Conservation (phyloP, 176 grass and related monocot species). For the barley (Hordeum vulgare) region DNA sequence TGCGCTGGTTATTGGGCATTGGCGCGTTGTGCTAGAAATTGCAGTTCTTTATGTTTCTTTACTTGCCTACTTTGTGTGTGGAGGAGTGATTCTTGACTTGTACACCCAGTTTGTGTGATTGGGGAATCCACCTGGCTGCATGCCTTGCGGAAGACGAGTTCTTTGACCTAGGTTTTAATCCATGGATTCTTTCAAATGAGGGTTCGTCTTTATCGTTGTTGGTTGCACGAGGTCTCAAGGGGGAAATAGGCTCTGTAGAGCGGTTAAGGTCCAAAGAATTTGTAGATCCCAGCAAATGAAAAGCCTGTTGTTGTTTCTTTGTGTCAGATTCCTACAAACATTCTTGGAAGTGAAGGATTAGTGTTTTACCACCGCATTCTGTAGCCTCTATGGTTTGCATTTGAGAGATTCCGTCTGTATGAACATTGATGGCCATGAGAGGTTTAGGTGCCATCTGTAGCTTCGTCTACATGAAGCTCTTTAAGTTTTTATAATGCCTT, state of each 20-base stretch:
- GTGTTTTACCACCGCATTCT: neutral
- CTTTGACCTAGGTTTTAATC: constrained; percentile 15
- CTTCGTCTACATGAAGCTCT: neutral
- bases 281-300: neutral
- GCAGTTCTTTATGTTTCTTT: neutral
- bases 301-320: neutral
- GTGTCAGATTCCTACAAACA: neutral
- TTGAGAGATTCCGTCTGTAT: neutral
- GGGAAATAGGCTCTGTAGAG: neutral
- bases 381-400: neutral
- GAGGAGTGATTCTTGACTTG: constrained; percentile 12
- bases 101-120: neutral
- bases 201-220: neutral
- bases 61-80: neutral
- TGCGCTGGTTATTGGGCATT: neutral
- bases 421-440: neutral
- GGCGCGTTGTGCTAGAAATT: neutral
- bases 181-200: neutral
- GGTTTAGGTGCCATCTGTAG: neutral
- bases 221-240: neutral
- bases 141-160: neutral
- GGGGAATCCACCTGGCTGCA: neutral
- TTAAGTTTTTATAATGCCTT: neutral
- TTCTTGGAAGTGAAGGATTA: neutral
- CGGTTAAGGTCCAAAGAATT: neutral